These are phyloP conservation scores for Ampelomyces quisqualis DNA, from an alignment of 2,329 filamentous ascomycete genomes.

Conservation along the genomic window DNA sequence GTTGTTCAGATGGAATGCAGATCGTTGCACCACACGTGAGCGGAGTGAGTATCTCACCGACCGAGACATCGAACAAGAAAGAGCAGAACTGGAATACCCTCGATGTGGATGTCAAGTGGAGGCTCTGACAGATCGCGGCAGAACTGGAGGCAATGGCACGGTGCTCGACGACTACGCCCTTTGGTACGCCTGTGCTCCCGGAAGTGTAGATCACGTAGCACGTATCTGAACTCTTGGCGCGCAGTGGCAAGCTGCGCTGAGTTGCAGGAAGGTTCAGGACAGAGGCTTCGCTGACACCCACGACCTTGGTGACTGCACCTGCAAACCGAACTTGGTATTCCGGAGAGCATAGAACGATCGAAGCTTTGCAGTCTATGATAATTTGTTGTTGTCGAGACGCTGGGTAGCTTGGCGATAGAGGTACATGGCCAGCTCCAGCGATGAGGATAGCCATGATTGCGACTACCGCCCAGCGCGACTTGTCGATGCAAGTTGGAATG, in stretches of 20 bases:
- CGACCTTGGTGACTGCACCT: conserved; percentile 18
- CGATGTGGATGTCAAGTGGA: conserved; percentile 30
- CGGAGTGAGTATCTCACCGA: conserved; percentile 38
- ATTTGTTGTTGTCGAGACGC: conserved; percentile 30
- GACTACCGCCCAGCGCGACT: conserved; percentile 42
- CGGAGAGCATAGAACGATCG: conserved; percentile 32
- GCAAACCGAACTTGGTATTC: conserved; percentile 23
- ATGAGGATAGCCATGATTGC: conserved; percentile 42
- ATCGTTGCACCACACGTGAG: conserved; percentile 36
- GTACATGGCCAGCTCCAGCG: conserved; percentile 38
- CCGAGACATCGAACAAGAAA: conserved; percentile 38
- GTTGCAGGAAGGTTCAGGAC: conserved; percentile 18
- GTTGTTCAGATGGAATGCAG: conserved; percentile 41
- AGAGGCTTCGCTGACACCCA: conserved; percentile 18
- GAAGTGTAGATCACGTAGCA: conserved; percentile 38
- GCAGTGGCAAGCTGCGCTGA: conserved; percentile 8
- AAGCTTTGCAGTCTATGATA: conserved; percentile 29
- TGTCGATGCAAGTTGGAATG: conserved; percentile 41
- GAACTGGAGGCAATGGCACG: conserved; percentile 31
- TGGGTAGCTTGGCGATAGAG: conserved; percentile 32
- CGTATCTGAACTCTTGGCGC: conserved; percentile 20
- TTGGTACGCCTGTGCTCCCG: conserved; percentile 38
- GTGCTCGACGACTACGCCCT: conserved; percentile 38
- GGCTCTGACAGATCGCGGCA: conserved; percentile 28
- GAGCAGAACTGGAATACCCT: conserved; percentile 42